These are phyloP conservation scores for Planoprotostelium fungivorum DNA, from an alignment of 78 protist species.

Conservation along the genomic window DNA sequence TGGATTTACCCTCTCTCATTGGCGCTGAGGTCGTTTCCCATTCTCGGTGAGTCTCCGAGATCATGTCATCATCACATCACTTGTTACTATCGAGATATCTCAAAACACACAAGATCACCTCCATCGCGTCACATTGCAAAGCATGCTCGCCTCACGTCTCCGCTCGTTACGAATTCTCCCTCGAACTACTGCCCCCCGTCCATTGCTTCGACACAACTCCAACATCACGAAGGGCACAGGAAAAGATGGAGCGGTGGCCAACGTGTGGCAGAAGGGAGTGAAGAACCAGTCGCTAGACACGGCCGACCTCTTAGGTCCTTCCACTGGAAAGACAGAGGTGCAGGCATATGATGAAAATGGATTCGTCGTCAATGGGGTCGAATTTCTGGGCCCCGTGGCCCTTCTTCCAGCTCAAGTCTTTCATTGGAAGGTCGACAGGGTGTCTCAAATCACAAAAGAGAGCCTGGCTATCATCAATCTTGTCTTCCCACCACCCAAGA, in stretches of 20 bases:
- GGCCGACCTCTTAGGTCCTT: background rate
- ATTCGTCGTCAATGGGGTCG: background rate
- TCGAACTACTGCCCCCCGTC: too few species aligned
- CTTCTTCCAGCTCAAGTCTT: background rate
- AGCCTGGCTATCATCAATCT: background rate
- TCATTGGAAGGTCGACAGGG: background rate
- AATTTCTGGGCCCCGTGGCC: background rate
- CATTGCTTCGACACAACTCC: too few species aligned
- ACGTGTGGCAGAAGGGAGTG: background rate
- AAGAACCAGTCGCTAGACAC: background rate
- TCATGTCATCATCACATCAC: too few species aligned
- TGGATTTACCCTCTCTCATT: too few species aligned
- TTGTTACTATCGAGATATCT: too few species aligned
- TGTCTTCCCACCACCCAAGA: background rate
- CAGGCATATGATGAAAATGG: background rate
- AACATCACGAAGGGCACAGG: background rate
- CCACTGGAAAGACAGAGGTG: background rate
- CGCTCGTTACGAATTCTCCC: too few species aligned
- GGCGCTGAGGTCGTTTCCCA: too few species aligned
- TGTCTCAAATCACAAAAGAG: background rate
- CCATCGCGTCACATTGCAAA: too few species aligned
- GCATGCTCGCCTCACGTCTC: too few species aligned
- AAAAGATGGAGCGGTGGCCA: background rate
- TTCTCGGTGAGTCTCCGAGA: too few species aligned
- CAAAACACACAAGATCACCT: too few species aligned